phyloP scores from a whole-genome alignment of 2,329 filamentous ascomycete species.

The Alternaria atra region DNA sequence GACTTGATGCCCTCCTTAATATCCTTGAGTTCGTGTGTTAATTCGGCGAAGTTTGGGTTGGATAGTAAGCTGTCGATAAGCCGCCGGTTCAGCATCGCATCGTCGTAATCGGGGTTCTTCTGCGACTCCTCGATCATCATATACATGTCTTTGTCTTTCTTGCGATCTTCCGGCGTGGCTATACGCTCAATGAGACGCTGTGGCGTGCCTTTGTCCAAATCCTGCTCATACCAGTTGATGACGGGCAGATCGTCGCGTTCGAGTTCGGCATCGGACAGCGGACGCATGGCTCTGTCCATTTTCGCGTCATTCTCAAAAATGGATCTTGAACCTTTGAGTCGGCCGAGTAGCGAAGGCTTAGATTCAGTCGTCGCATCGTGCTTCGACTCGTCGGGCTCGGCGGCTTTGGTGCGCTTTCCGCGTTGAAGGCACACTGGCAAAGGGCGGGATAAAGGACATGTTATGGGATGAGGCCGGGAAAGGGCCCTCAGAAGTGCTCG shows the following conservation, averaged over 20 bases:
- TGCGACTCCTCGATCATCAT: slow-evolving; percentile 36
- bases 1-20: slow-evolving; percentile 37
- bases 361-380: slow-evolving; percentile 7
- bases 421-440: slow-evolving; percentile 28
- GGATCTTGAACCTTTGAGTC: slow-evolving; percentile 7
- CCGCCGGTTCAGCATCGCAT: slow-evolving; percentile 33
- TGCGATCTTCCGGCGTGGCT: slow-evolving; percentile 36
- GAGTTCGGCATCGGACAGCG: slow-evolving; percentile 30
- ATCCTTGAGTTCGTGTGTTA: slow-evolving; percentile 38
- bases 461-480: slow-evolving; percentile 27
- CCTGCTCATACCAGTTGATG: slow-evolving; percentile 44
- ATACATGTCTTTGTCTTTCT: slow-evolving; percentile 30
- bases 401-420: slow-evolving; percentile 32
- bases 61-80: slow-evolving; percentile 41
- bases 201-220: slow-evolving; percentile 33
- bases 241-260: slow-evolving; percentile 30
- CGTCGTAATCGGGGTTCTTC: slow-evolving; percentile 41
- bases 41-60: slow-evolving; percentile 41
- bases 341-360: slow-evolving; percentile 3
- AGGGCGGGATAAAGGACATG: slow-evolving; percentile 30
- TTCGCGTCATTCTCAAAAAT: slow-evolving; percentile 15
- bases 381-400: slow-evolving; percentile 11
- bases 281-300: slow-evolving; percentile 19
- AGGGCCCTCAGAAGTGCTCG: slow-evolving; percentile 36
- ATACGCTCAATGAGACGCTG: slow-evolving; percentile 35